Evolutionary conservation across 768 basidiomycete species (phyloP), one percentile per base, ranked within the genome.

Genomic region (Suillus weaverae): DNA sequence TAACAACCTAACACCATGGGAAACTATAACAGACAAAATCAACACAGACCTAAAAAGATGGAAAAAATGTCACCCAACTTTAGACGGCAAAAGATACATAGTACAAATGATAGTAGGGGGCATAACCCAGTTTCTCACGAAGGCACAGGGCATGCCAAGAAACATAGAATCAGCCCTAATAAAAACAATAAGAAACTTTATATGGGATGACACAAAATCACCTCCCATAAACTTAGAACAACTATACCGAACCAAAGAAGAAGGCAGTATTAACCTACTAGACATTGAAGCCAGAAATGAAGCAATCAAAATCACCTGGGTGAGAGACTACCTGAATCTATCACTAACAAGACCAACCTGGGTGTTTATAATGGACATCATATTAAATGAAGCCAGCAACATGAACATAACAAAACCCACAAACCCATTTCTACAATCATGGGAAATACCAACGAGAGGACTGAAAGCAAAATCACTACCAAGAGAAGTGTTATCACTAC

Each of bases 71-170:
- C 13, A 64, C 7, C 75, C 75, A 0, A 73, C 74, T 44, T 77
- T 0, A n/a, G 64, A 69, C 0, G 70, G 68, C 0, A 63, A 66
- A 16, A 7, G 54, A 2, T 46, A 70, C 0, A 73, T 76, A 0
- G 20, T 72, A 0, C 73, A 77, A 50, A 70, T 73, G 53, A 54
- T 57, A 0, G 59, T 73, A 0, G 74, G 74, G 0, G 73, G 70
- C 0, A 68, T 71, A 62, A 73, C 75, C 0, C 78, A 79, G 63
- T 79, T 74, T 66, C 69, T 77, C 0, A 72, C 72, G 0, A 67
- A 65, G 13, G 76, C 75, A 0, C 77, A 77, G 57, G 73, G 72
- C 0, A 78, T 78, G 75, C 77, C 75, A 6, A 22, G 44, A 1
- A 30, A 64, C 0, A 55, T 73, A 0, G 67, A 70, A 5, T 32